Evolutionary conservation across 768 basidiomycete species (phyloP).

Genomic region (Tylopilus subfusipes): DNA sequence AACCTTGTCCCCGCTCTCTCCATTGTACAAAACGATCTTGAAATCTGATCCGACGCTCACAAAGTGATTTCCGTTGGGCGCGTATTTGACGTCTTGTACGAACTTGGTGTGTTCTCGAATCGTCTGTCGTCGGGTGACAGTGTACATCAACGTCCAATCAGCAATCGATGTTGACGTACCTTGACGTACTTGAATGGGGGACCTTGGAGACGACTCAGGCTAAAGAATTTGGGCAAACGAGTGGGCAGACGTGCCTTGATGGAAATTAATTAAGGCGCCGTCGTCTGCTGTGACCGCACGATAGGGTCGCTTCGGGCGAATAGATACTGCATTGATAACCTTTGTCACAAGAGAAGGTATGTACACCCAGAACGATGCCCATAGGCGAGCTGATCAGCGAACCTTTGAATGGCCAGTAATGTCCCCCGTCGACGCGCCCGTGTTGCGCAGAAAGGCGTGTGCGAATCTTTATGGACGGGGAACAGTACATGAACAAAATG

Average conservation of each 20-base stretch:
- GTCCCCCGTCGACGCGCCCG: constrained; percentile 81
- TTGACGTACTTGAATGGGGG: constrained; percentile 89
- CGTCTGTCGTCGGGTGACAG: constrained; percentile 42
- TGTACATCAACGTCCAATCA: not conserved
- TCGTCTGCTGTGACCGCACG: constrained; percentile 87
- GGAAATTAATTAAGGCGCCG: constrained; percentile 76
- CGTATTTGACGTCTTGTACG: constrained; percentile 85
- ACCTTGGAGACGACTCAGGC: constrained; percentile 37
- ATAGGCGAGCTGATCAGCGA: not conserved
- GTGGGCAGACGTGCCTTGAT: constrained; percentile 52
- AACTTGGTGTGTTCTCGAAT: constrained; percentile 90
- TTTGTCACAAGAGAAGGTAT: constrained; percentile 25
- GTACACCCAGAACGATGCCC: not conserved
- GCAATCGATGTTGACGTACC: constrained; percentile 34
- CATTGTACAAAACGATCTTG: constrained; percentile 87
- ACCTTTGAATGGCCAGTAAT: constrained; percentile 91
- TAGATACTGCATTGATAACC: constrained; percentile 84
- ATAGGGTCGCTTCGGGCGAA: constrained; percentile 87
- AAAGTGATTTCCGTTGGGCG: constrained; percentile 78
- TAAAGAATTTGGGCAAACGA: not conserved
- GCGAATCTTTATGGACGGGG: constrained; percentile 57
- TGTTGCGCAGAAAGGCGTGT: constrained; percentile 79
- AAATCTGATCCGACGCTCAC: constrained; percentile 87
- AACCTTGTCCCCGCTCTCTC: constrained; percentile 78
- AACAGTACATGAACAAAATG: not conserved